Base-by-base conservation (phyloP, 805 yeast species). In the Candida gorgasii region DNA sequence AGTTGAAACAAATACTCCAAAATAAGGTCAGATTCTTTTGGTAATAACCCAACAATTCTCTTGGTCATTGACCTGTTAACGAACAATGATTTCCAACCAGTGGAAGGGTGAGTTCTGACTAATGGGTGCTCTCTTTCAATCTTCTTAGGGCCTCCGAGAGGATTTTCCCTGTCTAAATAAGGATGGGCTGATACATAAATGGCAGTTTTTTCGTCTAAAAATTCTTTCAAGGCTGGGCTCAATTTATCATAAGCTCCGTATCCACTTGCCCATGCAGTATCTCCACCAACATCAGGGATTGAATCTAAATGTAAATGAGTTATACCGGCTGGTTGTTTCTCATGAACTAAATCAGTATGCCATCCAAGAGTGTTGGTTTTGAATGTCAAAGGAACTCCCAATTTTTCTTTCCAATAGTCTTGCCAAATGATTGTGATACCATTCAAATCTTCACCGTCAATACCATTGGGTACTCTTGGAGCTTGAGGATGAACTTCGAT, bases 41-140 rank as follows among this genome's bases (percentile, higher is more conserved):
- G 70, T 40, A 73, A 71, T 40, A 79, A 64, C 0, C 82, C 84
- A 6, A 72, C 69, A 44, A 79, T 79, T 46, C 77, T 65, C 32
- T 54, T 63, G 11, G 82, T 78, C 71, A 70, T 69, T 16, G 67
- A 62, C 36, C 79, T 68, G 59, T 79, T 78, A 32, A 79, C 77
- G 45, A 65, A 80, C 48, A 80, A 61, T 1, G 80, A 63, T 58
- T 80, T 81, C 77, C 79, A 71, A 35, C 84, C 84, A 19, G 85
- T 80, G 11, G 74, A 81, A 8, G 86, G 86, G 50, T 82, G 82
- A 27, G 84, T 78, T 62, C 85, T 73, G 26, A 81, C 73, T 18
- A 81, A 48, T 2, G 84, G 84, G 58, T 81, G 86, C 45, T 71
- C 76, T 58, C 82, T 71, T 49, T 72, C 80, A 41, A 79, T 64